A percentile compares a stretch with the other conserved stretches of the same genome.
These are phyloP conservation scores for Zymoseptoria passerinii DNA, from an alignment of 2,329 filamentous ascomycete species.

Conservation along the genomic window DNA sequence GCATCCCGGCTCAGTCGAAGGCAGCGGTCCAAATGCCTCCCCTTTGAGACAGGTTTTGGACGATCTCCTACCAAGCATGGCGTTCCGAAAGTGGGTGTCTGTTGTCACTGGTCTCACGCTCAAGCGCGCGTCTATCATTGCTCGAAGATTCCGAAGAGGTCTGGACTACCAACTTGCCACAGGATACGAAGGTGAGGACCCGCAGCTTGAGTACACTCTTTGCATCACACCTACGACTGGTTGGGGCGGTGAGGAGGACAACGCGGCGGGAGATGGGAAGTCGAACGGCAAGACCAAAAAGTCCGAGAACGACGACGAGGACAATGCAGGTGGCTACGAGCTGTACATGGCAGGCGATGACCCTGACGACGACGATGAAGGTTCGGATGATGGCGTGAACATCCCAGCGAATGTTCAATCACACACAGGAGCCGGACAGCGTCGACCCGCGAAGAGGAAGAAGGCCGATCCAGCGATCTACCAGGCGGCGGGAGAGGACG, in stretches of 20 bases:
- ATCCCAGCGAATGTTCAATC: slow-evolving; percentile 29
- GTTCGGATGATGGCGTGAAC: slow-evolving; percentile 32
- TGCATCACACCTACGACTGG: slow-evolving; percentile 76
- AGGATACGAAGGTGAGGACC: slow-evolving; percentile 61
- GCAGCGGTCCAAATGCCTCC: slow-evolving; percentile 30
- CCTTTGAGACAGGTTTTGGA: slow-evolving; percentile 71
- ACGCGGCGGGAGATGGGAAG: slow-evolving; percentile 38
- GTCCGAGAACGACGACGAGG: slow-evolving; percentile 45
- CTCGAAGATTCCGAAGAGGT: slow-evolving; percentile 77
- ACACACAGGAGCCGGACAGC: slow-evolving; percentile 41
- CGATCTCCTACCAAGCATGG: slow-evolving; percentile 69
- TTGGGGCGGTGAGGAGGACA: slow-evolving; percentile 67
- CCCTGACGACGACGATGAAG: slow-evolving; percentile 56
- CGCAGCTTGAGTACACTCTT: slow-evolving; percentile 78
- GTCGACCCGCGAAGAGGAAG: slow-evolving; percentile 31
- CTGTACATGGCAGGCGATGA: slow-evolving; percentile 86
- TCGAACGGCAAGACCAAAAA: slow-evolving; percentile 25
- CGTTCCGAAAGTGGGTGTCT: slow-evolving; percentile 85
- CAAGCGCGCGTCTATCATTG: slow-evolving; percentile 67
- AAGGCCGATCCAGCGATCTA: slow-evolving; percentile 75
- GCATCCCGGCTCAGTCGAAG: slow-evolving; percentile 5
- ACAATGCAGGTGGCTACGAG: slow-evolving; percentile 64
- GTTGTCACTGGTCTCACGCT: slow-evolving; percentile 70
- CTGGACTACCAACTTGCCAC: slow-evolving; percentile 90
- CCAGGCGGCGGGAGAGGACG: slow-evolving; percentile 53